phyloP scores from a whole-genome alignment of 495 filamentous ascomycete genomes.

The Aspergillus bertholletiae region DNA sequence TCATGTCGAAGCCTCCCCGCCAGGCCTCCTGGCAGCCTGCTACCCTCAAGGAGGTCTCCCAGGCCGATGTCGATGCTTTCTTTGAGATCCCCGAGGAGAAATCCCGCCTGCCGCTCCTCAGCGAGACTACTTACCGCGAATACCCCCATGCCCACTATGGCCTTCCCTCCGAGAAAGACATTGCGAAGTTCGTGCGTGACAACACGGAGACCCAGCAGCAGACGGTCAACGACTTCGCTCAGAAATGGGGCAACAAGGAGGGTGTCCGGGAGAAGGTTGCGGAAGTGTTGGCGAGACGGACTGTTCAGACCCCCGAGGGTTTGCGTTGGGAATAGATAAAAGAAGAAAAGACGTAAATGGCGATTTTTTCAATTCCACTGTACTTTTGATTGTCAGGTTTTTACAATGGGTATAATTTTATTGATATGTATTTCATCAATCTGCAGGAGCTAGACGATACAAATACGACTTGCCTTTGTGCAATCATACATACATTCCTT shows the following conservation, averaged over 20 bases:
- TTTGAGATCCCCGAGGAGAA: constrained; percentile 50
- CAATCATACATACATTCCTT: no score
- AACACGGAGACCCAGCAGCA: constrained; percentile 6
- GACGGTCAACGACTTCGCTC: constrained; percentile 26
- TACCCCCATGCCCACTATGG: constrained; percentile 67
- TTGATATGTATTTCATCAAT: constrained; percentile 1
- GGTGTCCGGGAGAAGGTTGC: constrained; percentile 40
- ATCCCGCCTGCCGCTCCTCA: constrained; percentile 50
- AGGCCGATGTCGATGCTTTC: constrained; percentile 51
- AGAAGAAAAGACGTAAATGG: neutral
- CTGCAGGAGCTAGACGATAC: neutral
- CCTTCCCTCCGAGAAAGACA: constrained; percentile 72
- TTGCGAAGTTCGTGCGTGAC: constrained; percentile 51
- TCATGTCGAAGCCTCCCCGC: constrained; percentile 62
- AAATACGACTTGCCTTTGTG: neutral
- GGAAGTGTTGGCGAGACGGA: constrained; percentile 31
- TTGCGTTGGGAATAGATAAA: constrained; percentile 20
- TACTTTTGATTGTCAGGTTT: neutral
- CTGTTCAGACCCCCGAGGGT: constrained; percentile 19
- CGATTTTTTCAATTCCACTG: neutral
- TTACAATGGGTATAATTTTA: neutral
- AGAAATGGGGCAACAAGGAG: constrained; percentile 32
- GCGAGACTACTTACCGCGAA: constrained; percentile 48
- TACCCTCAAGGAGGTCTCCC: constrained; percentile 57
- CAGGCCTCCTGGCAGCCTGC: constrained; percentile 69